Conservation (phyloP, 2,329 filamentous ascomycete species). For the Trichocomaceae sp. region DNA sequence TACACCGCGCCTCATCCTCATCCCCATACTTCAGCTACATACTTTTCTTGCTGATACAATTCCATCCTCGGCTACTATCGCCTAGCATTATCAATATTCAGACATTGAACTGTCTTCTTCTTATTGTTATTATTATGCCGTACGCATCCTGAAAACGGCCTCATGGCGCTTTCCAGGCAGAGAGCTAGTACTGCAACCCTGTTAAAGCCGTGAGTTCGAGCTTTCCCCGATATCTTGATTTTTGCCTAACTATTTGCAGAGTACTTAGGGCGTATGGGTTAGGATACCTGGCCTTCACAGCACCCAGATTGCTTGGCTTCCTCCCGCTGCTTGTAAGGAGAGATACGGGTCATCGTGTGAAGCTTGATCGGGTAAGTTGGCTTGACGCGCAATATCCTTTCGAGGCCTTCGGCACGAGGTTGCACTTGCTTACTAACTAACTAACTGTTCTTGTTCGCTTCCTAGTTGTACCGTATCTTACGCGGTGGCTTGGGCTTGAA, state of each 20-base stretch:
- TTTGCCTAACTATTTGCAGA: conserved; percentile 16
- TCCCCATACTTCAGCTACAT: background rate
- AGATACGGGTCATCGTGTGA: conserved; percentile 27
- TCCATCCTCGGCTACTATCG: background rate
- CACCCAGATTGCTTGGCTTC: conserved; percentile 40
- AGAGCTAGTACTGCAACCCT: conserved; percentile 13
- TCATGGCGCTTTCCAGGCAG: conserved; percentile 8
- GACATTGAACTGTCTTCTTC: background rate
- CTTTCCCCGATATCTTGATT: background rate
- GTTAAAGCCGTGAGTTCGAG: conserved; percentile 30
- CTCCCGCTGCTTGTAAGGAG: conserved; percentile 29
- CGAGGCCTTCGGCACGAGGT: too few relatives aligned
- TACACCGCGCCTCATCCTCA: background rate
- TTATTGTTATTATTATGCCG: background rate
- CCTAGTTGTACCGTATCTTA: conserved; percentile 35
- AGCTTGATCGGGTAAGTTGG: conserved; percentile 31
- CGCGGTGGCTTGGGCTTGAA: conserved; percentile 37
- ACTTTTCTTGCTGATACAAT: background rate
- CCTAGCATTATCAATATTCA: background rate
- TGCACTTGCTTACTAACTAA: background rate
- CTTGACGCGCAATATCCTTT: too few relatives aligned
- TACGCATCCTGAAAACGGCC: conserved; percentile 3
- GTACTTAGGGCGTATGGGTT: conserved; percentile 43
- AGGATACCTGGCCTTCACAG: conserved; percentile 43
- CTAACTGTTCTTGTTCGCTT: background rate